Percentiles rank a stretch among this genome's conserved stretches.
Conservation (phyloP, 1,284 basidiomycete species). For the Ceratobasidium sp. region DNA sequence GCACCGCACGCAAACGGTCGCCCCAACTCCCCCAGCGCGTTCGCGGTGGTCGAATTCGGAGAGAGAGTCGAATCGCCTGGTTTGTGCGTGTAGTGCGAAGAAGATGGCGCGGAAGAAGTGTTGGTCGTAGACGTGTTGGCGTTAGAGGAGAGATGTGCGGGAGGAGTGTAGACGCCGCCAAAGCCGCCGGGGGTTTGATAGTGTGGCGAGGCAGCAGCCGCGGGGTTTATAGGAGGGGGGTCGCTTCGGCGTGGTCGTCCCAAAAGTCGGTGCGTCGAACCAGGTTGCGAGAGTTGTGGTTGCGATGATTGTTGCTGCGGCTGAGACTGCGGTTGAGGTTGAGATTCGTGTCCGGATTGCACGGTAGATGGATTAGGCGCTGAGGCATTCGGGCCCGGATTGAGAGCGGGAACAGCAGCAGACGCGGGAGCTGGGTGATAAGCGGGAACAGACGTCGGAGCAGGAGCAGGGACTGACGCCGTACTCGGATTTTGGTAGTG, state of each 20-base stretch:
- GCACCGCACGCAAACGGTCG: slow-evolving; percentile 10
- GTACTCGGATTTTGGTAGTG: too few relatives aligned
- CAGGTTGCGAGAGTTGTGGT: not conserved
- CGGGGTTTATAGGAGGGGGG: not conserved
- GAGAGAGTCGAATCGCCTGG: not conserved
- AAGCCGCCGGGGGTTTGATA: slow-evolving; percentile 12
- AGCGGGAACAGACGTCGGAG: not conserved
- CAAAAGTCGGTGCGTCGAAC: not conserved
- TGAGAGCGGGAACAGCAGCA: not conserved
- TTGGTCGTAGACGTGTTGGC: too few relatives aligned
- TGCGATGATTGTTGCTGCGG: too few relatives aligned
- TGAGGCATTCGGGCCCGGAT: too few relatives aligned
- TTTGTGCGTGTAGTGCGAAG: too few relatives aligned
- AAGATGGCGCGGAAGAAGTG: too few relatives aligned
- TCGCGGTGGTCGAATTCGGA: not conserved
- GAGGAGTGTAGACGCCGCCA: slow-evolving; percentile 16
- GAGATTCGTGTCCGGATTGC: too few relatives aligned
- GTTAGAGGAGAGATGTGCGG: not conserved
- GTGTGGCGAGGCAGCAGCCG: slow-evolving; percentile 1
- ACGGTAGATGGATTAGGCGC: too few relatives aligned
- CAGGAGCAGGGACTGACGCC: not conserved
- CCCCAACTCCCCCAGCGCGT: not conserved
- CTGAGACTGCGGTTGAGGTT: too few relatives aligned
- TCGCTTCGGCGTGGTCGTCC: not conserved
- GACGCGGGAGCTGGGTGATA: too few relatives aligned